A percentile compares a stretch with the other conserved stretches of the same genome.
These are phyloP conservation scores for Cucumis variabilis DNA, from an alignment of 331 rosid species.

Conservation along the genomic window DNA sequence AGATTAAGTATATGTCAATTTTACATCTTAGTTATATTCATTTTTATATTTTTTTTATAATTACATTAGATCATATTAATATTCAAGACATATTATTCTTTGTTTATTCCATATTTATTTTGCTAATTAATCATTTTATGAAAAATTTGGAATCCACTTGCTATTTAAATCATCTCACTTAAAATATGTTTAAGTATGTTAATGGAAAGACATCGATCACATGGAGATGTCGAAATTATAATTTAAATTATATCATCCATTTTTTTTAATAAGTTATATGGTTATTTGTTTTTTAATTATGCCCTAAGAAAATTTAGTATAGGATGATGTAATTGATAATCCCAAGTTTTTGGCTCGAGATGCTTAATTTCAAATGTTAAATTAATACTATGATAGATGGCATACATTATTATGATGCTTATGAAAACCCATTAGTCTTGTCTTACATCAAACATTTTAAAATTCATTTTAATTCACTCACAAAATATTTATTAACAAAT, in stretches of 20 bases:
- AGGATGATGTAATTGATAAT: neutral
- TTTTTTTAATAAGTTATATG: neutral
- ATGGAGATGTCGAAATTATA: neutral
- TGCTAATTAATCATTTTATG: no score
- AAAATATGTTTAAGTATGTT: neutral
- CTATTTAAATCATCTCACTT: neutral
- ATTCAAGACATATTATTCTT: neutral
- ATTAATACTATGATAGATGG: neutral
- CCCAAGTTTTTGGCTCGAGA: neutral
- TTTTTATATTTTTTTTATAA: no score
- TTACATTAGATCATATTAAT: no score
- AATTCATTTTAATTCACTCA: neutral
- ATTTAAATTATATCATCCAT: no score
- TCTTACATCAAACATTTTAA: neutral
- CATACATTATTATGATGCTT: neutral
- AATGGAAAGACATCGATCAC: neutral
- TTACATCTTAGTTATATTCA: no score
- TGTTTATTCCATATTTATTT: no score
- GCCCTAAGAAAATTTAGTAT: neutral
- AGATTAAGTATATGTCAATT: no score
- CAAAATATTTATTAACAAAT: no score
- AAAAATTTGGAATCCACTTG: neutral
- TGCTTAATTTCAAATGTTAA: neutral
- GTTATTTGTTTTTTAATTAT: no score
- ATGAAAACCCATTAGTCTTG: neutral